These are phyloP conservation scores for Corymbia calophylla DNA, from an alignment of 441 rosid species.

Conservation along the genomic window DNA sequence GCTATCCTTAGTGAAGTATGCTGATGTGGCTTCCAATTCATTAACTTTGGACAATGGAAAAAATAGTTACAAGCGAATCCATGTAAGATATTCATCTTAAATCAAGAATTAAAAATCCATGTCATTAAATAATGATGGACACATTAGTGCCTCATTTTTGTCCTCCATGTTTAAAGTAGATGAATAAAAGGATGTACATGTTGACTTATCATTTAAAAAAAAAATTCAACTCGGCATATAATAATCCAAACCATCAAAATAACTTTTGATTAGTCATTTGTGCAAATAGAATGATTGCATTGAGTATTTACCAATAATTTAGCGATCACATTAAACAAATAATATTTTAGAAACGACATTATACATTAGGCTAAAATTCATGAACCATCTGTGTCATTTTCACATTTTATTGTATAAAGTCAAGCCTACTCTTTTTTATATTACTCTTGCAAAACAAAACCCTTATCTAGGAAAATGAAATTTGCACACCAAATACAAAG, in stretches of 20 bases:
- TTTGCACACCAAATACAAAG: neutral
- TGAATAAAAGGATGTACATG: neutral
- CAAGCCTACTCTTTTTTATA: neutral
- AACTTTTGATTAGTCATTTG: neutral
- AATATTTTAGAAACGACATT: neutral
- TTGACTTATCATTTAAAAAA: neutral
- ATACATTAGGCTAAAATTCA: neutral
- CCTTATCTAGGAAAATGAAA: neutral
- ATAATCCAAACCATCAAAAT: neutral
- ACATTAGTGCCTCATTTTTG: neutral
- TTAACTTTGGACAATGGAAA: neutral
- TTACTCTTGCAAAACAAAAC: neutral
- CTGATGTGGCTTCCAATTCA: accelerated
- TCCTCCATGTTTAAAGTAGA: neutral
- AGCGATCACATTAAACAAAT: neutral
- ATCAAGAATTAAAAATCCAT: neutral
- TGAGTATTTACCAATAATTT: neutral
- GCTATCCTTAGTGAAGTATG: neutral
- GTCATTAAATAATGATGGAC: neutral
- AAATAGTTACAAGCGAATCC: neutral
- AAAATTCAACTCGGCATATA: neutral
- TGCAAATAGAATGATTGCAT: neutral
- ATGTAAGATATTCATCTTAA: neutral
- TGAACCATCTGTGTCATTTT: accelerated
- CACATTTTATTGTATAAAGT: neutral